Percentiles rank a stretch among this genome's conserved stretches.
Evolutionary conservation across 495 filamentous ascomycete genomes (phyloP).

Genomic region (Aspergillus wentii): DNA sequence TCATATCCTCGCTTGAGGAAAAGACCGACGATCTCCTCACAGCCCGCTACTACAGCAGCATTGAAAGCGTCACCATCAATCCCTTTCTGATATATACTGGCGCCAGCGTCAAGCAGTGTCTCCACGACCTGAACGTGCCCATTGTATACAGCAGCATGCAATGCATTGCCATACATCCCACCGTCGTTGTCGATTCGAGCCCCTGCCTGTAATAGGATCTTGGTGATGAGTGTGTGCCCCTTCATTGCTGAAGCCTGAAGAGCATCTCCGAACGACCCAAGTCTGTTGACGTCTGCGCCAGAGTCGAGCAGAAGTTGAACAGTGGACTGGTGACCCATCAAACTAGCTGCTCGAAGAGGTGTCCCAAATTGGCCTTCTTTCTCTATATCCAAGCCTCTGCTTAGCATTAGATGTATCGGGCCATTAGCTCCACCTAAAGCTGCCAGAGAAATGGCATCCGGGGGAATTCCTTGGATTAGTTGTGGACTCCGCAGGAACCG

Average conservation of each 20-base stretch:
- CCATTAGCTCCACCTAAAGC: too few species aligned
- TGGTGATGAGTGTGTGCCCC: not conserved
- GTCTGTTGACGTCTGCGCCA: not conserved
- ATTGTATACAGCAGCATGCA: constrained; percentile 2
- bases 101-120: not conserved
- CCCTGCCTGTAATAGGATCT: not conserved
- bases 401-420: too few species aligned
- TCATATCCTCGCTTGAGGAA: too few species aligned
- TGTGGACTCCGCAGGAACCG: too few species aligned
- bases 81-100: not conserved
- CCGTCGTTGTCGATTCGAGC: not conserved
- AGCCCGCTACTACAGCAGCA: not conserved
- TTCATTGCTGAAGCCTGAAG: not conserved
- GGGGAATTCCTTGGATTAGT: too few species aligned
- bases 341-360: not conserved
- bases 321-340: not conserved
- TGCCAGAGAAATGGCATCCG: too few species aligned
- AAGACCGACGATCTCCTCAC: too few species aligned
- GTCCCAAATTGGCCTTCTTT: not conserved
- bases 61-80: not conserved
- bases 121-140: constrained; percentile 4
- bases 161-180: not conserved
- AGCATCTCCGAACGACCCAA: not conserved
- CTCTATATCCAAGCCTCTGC: too few species aligned
- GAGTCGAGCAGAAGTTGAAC: not conserved